phyloP scores from a whole-genome alignment of 2,329 filamentous ascomycete genomes.

The Sclerotiophoma versabilis region DNA sequence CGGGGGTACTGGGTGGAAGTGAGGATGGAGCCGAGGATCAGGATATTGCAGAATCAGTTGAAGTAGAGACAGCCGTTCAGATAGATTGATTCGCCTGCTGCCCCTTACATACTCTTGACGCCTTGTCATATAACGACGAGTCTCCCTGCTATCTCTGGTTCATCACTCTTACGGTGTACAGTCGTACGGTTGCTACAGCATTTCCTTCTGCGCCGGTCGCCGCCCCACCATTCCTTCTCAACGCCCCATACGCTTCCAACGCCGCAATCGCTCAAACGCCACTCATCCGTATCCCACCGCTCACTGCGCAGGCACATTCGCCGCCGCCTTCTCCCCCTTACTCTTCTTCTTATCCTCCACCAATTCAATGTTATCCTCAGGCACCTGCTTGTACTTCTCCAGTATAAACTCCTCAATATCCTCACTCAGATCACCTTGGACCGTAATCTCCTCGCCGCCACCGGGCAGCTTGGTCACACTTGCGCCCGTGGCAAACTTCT shows the following conservation, averaged over 20 bases:
- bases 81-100: neutral
- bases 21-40: constrained; percentile 61
- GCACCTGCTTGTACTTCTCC: constrained; percentile 88
- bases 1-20: constrained; percentile 64
- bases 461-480: constrained; percentile 88
- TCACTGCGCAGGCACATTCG: constrained; percentile 18
- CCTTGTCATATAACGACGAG: neutral
- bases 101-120: neutral
- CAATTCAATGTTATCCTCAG: constrained; percentile 92
- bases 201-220: neutral
- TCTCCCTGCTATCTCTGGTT: neutral
- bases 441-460: constrained; percentile 93
- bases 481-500: constrained; percentile 96
- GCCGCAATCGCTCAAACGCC: neutral
- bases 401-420: constrained; percentile 91
- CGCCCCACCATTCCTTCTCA: neutral
- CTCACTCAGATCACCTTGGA: constrained; percentile 95
- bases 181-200: neutral
- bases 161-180: neutral
- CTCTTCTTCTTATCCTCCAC: constrained; percentile 98
- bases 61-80: neutral
- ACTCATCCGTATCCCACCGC: neutral
- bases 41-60: constrained; percentile 54
- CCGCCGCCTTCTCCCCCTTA: constrained; percentile 25
- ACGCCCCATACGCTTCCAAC: neutral